Base-by-base conservation (phyloP, 176 grass and related monocot genomes). In the Microstegium vimineum region DNA sequence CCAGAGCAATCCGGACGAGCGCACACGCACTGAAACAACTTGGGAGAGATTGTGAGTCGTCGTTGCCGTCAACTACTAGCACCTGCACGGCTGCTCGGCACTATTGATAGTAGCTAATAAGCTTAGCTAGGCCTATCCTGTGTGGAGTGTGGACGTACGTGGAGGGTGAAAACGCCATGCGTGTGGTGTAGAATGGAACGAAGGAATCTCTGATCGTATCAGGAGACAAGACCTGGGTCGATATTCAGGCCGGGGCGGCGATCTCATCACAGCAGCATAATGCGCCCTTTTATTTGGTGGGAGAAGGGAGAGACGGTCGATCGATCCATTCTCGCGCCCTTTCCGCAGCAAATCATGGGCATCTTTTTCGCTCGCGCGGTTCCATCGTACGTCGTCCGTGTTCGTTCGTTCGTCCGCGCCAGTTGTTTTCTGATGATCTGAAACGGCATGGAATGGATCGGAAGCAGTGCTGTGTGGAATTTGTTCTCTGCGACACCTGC, bases 181-280 rank as follows among this genome's bases (percentile, higher is more conserved):
- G 11, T 45, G 46, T 49, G 46, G n/a, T n/a, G n/a, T 36, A 33
- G 47, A 46, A 5, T 15, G 38, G 38, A 56, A n/a, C 7, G 38
- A 71, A 71, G 69, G 77, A 49, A 86, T 86, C 73, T 86, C 45
- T 60, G 83, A 73, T 86, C 83, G 66, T 90, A 86, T 82, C 83
- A 7, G 57, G 66, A 67, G 88, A 86, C 57, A 59, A 59, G 88
- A 82, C 83, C 45, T 28, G 23, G 45, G 8, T 38, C 43, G 64
- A 61, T 43, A 43, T 45, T 66, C 71, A 9, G 71, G 20, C 15
- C 20, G 74, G 71, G 20, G 11, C 20, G 74, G 71, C 37, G 31
- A 27, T 23, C 56, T 36, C 66, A 0, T 59, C 5, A 0, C 22
- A 22, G 75, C 4, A 18, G 5, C 9, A 25, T 51, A 43, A 27